A percentile compares a stretch with the other conserved stretches of the same genome.
Evolutionary conservation across 345 rosid species (phyloP).

Genomic region (Salix koriyanagi): DNA sequence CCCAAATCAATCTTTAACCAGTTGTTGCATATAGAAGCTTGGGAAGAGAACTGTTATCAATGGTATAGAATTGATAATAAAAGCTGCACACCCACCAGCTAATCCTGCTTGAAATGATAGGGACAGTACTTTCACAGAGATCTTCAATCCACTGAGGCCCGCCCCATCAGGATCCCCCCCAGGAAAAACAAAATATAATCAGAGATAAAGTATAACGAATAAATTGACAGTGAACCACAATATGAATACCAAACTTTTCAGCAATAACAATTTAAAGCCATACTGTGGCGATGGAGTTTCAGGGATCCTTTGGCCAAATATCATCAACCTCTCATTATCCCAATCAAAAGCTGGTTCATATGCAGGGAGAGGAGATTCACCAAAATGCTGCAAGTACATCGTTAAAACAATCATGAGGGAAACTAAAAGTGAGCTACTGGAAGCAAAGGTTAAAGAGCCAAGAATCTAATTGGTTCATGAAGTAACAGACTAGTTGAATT

Average conservation of each 20-base stretch:
- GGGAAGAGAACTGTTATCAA: background rate
- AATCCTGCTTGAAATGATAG: slow-evolving; percentile 85
- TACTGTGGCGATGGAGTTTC: slow-evolving; percentile 61
- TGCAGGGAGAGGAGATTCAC: slow-evolving; percentile 89
- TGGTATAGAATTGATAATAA: background rate
- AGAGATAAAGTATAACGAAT: background rate
- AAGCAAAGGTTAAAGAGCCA: background rate
- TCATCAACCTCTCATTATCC: slow-evolving; percentile 92
- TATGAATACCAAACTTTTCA: background rate
- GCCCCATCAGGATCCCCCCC: slow-evolving; percentile 9
- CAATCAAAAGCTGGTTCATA: slow-evolving; percentile 99
- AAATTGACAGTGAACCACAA: background rate
- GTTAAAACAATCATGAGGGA: slow-evolving; percentile 8
- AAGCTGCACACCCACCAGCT: slow-evolving; percentile 52
- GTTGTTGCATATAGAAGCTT: background rate
- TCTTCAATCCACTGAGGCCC: slow-evolving; percentile 79
- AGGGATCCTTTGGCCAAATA: slow-evolving; percentile 86
- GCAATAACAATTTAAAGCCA: slow-evolving; percentile 30
- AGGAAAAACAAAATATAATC: slow-evolving; percentile 9
- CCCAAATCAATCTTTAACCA: background rate
- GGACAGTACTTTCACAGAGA: slow-evolving; percentile 83
- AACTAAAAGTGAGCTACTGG: background rate
- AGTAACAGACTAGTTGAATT: background rate
- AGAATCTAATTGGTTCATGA: background rate
- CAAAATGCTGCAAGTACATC: slow-evolving; percentile 64